Evolutionary conservation across 345 rosid genomes (phyloP).

Genomic region (Lepidium sativum): DNA sequence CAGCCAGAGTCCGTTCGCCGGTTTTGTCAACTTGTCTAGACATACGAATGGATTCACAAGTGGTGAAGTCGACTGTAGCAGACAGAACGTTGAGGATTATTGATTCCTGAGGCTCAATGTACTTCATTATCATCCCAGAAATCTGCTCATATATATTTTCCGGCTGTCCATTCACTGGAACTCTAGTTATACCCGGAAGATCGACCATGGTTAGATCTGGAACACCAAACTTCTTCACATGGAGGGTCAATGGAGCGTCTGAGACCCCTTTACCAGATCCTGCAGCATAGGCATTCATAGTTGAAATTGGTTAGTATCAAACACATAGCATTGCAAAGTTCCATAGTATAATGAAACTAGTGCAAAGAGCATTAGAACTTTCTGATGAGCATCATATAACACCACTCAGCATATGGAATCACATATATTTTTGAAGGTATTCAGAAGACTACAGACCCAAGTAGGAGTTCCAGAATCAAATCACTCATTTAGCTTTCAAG

Average conservation of each 20-base stretch:
- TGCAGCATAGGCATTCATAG: neutral
- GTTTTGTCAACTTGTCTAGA: slow-evolving; percentile 34
- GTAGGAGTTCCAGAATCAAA: neutral
- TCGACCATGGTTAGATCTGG: slow-evolving; percentile 59
- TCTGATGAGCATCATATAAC: no score
- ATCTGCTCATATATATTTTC: slow-evolving; percentile 48
- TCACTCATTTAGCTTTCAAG: no score
- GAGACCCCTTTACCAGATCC: slow-evolving; percentile 37
- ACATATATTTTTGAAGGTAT: neutral
- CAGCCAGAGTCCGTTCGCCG: slow-evolving; percentile 37
- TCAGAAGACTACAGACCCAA: neutral
- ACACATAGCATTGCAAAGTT: no score
- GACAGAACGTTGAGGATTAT: slow-evolving; percentile 44
- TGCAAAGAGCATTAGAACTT: neutral
- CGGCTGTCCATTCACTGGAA: slow-evolving; percentile 44
- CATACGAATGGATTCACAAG: slow-evolving; percentile 52
- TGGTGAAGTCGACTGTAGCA: slow-evolving; percentile 36
- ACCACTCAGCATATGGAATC: neutral
- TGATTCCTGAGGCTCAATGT: slow-evolving; percentile 44
- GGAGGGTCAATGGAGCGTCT: slow-evolving; percentile 31
- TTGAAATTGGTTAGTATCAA: no score
- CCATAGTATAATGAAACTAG: no score
- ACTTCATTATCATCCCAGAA: slow-evolving; percentile 30
- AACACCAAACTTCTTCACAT: slow-evolving; percentile 17
- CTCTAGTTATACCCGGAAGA: slow-evolving; percentile 51